Evolutionary conservation across 2,329 filamentous ascomycete genomes (phyloP).

Genomic region (Aureobasidium sp.): DNA sequence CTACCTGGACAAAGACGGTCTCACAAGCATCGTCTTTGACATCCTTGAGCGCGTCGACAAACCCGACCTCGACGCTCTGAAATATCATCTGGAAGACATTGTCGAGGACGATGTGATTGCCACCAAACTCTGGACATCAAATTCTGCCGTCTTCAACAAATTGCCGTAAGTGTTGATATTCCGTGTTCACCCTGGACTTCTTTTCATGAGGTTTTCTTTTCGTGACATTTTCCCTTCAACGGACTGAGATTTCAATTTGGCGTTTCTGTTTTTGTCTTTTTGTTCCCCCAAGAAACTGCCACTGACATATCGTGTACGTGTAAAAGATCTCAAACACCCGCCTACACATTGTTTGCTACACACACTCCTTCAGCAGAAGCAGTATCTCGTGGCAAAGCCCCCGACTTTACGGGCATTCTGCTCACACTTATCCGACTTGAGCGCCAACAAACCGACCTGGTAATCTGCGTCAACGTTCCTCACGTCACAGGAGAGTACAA

Average conservation of each 20-base stretch:
- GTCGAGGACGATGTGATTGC: constrained; percentile 30
- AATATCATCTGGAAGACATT: constrained; percentile 45
- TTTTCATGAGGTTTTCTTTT: no score
- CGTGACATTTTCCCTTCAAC: not conserved
- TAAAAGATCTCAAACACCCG: constrained; percentile 49
- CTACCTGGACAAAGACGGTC: constrained; percentile 75
- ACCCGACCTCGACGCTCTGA: constrained; percentile 59
- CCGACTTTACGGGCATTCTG: constrained; percentile 58
- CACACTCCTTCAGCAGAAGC: constrained; percentile 31
- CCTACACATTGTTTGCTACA: constrained; percentile 64
- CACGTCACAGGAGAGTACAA: constrained; percentile 69
- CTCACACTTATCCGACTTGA: constrained; percentile 71
- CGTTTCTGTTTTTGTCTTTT: not conserved
- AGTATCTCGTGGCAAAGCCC: constrained; percentile 34
- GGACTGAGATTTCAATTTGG: no score
- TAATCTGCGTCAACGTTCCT: constrained; percentile 83
- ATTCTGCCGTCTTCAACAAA: constrained; percentile 27
- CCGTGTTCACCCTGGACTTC: no score
- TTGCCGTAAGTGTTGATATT: constrained; percentile 30
- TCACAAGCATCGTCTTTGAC: constrained; percentile 83
- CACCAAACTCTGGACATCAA: constrained; percentile 32
- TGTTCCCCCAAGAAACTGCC: not conserved
- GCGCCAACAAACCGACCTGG: constrained; percentile 67
- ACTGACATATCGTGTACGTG: not conserved
- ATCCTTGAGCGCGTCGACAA: constrained; percentile 75